Evolutionary conservation across 2,329 filamentous ascomycete genomes (phyloP).

Genomic region (Pseudogymnoascus sp.): DNA sequence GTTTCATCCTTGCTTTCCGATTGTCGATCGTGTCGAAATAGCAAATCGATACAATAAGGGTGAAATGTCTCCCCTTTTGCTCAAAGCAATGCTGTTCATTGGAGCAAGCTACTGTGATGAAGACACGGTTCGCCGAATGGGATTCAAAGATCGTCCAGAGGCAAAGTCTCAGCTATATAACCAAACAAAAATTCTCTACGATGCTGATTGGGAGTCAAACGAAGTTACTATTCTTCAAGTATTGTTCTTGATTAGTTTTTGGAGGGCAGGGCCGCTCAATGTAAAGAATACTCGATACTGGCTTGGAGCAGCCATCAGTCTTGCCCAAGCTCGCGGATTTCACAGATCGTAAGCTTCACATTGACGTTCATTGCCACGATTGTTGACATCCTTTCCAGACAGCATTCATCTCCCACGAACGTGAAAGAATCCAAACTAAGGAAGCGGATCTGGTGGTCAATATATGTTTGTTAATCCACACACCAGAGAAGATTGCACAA

Average conservation of each 20-base stretch:
- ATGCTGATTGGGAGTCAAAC: conserved; percentile 47
- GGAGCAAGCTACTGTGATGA: conserved; percentile 49
- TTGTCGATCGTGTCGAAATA: conserved; percentile 43
- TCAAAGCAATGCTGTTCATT: conserved; percentile 50
- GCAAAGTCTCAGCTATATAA: conserved; percentile 47
- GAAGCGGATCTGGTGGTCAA: conserved; percentile 12
- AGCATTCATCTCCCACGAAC: conserved; percentile 5
- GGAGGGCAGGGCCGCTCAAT: conserved; percentile 44
- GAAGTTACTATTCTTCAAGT: conserved; percentile 45
- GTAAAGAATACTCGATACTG: conserved; percentile 46
- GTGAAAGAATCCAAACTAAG: conserved; percentile 16
- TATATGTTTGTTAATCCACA: not conserved
- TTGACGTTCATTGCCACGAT: conserved; percentile 14
- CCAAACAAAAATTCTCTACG: conserved; percentile 45
- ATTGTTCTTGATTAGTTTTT: conserved; percentile 50
- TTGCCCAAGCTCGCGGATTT: conserved; percentile 45
- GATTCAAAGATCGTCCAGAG: conserved; percentile 42
- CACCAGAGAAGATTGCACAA: not conserved
- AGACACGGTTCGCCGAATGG: conserved; percentile 38
- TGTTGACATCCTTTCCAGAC: not conserved
- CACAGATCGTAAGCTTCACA: conserved; percentile 32
- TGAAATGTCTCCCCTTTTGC: conserved; percentile 42
- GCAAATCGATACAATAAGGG: conserved; percentile 35
- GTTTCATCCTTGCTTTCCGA: conserved; percentile 52
- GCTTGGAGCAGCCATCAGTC: conserved; percentile 44